A percentile compares a stretch with the other conserved stretches of the same genome.
Evolutionary conservation across 805 yeast genomes (phyloP).

Genomic region (Saccharomycopsis sp.): DNA sequence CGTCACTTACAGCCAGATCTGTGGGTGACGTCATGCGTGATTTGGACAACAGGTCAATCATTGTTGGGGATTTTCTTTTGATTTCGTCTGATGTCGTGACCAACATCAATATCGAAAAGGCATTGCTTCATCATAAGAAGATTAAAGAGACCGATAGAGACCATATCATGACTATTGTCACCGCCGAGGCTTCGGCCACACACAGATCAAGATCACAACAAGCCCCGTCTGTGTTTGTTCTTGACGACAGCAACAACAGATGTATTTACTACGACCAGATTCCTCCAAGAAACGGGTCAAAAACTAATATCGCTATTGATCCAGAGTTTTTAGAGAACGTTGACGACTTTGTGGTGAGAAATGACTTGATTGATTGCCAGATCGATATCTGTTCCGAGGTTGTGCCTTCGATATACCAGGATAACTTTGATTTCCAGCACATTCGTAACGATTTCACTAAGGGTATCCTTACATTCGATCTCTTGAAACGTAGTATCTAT

Average conservation of each 20-base stretch:
- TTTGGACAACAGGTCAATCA: constrained; percentile 81
- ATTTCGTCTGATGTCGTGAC: constrained; percentile 96
- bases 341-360: constrained; percentile 72
- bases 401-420: constrained; percentile 93
- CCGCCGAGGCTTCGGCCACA: constrained; percentile 74
- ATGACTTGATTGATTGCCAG: constrained; percentile 93
- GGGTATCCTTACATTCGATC: constrained; percentile 86
- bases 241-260: constrained; percentile 64
- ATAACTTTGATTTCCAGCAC: constrained; percentile 89
- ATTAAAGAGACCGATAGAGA: constrained; percentile 75
- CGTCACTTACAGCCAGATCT: constrained; percentile 80
- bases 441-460: constrained; percentile 82
- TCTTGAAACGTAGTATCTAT: constrained; percentile 84
- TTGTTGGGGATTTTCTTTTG: constrained; percentile 82
- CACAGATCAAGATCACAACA: constrained; percentile 79
- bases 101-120: constrained; percentile 72
- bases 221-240: constrained; percentile 65
- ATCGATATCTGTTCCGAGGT: constrained; percentile 93
- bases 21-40: constrained; percentile 98
- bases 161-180: constrained; percentile 90
- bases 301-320: constrained; percentile 57
- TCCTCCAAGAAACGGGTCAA: constrained; percentile 45
- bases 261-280: constrained; percentile 82
- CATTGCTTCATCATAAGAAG: constrained; percentile 64
- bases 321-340: constrained; percentile 74